A percentile compares a stretch with the other conserved stretches of the same genome.
Conservation (phyloP, 495 filamentous ascomycete genomes). For the Cudoniella acicularis region DNA sequence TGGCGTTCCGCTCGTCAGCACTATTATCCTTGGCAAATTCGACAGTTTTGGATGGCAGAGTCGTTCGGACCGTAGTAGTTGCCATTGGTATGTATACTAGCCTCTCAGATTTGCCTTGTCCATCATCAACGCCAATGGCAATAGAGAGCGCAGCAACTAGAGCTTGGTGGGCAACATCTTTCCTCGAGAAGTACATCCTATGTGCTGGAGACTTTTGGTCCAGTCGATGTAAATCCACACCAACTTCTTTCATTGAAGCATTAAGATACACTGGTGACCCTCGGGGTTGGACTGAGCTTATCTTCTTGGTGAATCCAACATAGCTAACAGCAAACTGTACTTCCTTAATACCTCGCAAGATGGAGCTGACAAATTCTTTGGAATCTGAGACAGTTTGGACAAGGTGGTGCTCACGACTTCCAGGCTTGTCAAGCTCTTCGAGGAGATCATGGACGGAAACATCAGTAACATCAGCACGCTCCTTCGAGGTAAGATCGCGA, state of each 20-base stretch:
- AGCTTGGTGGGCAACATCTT: slow-evolving; percentile 93
- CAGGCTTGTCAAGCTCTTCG: slow-evolving; percentile 71
- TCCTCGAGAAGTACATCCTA: slow-evolving; percentile 96
- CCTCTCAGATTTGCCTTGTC: slow-evolving; percentile 75
- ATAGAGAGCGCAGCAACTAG: slow-evolving; percentile 88
- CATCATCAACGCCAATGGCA: slow-evolving; percentile 86
- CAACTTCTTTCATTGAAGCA: slow-evolving; percentile 91
- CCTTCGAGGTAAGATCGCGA: slow-evolving; percentile 27
- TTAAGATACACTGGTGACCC: slow-evolving; percentile 73
- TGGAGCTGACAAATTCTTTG: slow-evolving; percentile 85
- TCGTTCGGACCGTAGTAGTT: slow-evolving; percentile 92
- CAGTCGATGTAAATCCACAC: slow-evolving; percentile 87
- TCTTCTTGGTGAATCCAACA: slow-evolving; percentile 75
- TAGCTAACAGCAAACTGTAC: slow-evolving; percentile 95
- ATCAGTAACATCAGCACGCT: slow-evolving; percentile 37
- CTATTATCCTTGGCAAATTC: slow-evolving; percentile 70
- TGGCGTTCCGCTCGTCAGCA: slow-evolving; percentile 85
- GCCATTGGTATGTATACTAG: slow-evolving; percentile 96
- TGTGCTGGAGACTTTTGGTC: slow-evolving; percentile 93
- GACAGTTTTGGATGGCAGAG: slow-evolving; percentile 90
- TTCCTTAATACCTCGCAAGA: slow-evolving; percentile 90
- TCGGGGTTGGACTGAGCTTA: slow-evolving; percentile 61
- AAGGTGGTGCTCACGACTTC: slow-evolving; percentile 68
- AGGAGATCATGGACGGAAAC: slow-evolving; percentile 71
- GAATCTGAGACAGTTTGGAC: slow-evolving; percentile 88